Base-by-base conservation (phyloP, 768 basidiomycete genomes). In the Pleurotus pulmonarius region DNA sequence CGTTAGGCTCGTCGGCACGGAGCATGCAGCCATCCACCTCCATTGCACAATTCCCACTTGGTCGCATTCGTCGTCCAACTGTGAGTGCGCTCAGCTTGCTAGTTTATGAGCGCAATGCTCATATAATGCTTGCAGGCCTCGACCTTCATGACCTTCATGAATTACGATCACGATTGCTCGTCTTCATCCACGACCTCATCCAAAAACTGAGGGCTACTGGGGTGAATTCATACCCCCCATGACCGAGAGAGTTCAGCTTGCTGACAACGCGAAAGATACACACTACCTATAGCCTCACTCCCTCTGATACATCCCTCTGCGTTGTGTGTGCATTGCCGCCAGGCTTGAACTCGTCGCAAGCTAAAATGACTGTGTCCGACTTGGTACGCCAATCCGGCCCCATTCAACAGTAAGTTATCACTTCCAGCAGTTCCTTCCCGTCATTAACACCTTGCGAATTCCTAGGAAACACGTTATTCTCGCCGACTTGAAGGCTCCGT, bases 71-170 rank as follows among this genome's bases (percentile, higher is more conserved):
- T 78, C 80, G 5, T 79, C 83, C 61, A 79, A 75, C 46, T 86
- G 87, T 86, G 66, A 60, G 83, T 69, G 40, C 13, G 25, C 16
- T 43, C 26, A 20, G 38, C 11, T 47, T 20, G 22, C 47, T 56
- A 15, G 12, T 43, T 18, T 29, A 22, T 16, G 15, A 9, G 20
- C 25, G 16, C 18, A 15, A 29, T 9, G 46, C 38, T 15, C 12
- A 37, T 29, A 29, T 26, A 26, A n/a, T 49, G 29, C 13, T 26
- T n/a, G 15, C 20, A 88, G 87, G 77, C 63, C 67, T 81, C 59
- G 86, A 88, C 67, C 75, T 89, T 29, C 80, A 88, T 63, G 88
- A 90, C 69, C 74, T 89, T 57, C 74, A 88, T 54, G 82, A 86
- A 62, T 67, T 88, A 40, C 81, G 83, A 46, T 78, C 85, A 46